phyloP scores from a whole-genome alignment of 2,329 filamentous ascomycete species.

The Biscogniauxia sp. region DNA sequence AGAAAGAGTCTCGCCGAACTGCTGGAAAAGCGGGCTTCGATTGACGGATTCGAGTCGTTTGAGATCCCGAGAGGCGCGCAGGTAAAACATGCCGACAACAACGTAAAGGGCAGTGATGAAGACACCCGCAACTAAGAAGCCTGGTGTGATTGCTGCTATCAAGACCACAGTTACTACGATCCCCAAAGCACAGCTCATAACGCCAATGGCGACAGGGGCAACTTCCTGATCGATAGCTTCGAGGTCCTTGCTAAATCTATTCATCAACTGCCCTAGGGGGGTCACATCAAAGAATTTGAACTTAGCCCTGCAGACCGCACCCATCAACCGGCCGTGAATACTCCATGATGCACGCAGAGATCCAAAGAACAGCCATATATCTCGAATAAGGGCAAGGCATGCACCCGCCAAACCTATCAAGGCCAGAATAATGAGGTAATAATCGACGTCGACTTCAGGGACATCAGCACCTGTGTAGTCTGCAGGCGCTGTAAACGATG shows the following conservation, averaged over 20 bases:
- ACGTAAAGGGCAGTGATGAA: conserved; percentile 85
- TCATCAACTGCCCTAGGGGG: conserved; percentile 93
- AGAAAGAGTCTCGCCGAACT: conserved; percentile 92
- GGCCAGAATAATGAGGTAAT: conserved; percentile 83
- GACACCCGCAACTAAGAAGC: conserved; percentile 80
- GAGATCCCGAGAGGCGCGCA: conserved; percentile 88
- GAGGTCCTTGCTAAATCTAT: conserved; percentile 96
- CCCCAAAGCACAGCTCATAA: conserved; percentile 61
- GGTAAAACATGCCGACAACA: conserved; percentile 81
- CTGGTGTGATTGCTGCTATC: conserved; percentile 85
- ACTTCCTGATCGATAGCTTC: conserved; percentile 96
- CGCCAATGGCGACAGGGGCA: conserved; percentile 80
- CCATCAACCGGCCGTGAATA: conserved; percentile 77
- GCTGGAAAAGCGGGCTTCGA: conserved; percentile 92
- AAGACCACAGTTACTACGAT: conserved; percentile 83
- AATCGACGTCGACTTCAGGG: conserved; percentile 71
- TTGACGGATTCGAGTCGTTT: conserved; percentile 95
- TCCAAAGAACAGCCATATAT: conserved; percentile 88
- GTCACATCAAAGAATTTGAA: conserved; percentile 99
- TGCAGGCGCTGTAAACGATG: conserved; percentile 34
- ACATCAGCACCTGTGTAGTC: conserved; percentile 35
- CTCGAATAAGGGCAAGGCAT: conserved; percentile 75
- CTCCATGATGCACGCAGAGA: conserved; percentile 84
- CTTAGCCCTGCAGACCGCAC: conserved; percentile 78
- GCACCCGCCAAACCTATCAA: conserved; percentile 76